phyloP scores from a whole-genome alignment of 2,329 filamentous ascomycete species.

The Aurifilum marmelostoma region DNA sequence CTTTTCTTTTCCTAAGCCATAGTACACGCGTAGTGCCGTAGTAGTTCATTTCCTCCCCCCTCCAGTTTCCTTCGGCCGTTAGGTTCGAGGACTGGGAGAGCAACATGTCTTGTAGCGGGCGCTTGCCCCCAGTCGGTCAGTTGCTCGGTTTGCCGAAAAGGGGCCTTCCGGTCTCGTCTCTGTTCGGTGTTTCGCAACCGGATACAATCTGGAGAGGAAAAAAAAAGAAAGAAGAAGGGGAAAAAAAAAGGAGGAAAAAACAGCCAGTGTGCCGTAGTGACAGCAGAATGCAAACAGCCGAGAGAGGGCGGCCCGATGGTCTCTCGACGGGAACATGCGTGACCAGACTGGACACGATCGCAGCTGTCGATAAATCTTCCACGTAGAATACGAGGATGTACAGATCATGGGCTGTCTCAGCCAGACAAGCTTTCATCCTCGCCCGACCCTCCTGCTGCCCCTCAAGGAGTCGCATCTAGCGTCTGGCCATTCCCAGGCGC shows the following conservation, averaged over 20 bases:
- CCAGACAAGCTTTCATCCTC: not conserved
- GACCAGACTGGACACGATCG: not conserved
- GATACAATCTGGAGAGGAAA: not conserved
- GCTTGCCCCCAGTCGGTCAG: not conserved
- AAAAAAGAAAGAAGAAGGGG: too few species aligned
- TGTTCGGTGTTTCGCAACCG: slow-evolving; percentile 15
- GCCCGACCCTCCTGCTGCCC: not conserved
- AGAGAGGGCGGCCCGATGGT: not conserved
- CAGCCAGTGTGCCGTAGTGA: slow-evolving; percentile 9
- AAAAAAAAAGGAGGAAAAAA: too few species aligned
- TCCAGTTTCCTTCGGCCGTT: slow-evolving; percentile 12
- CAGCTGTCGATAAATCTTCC: not conserved
- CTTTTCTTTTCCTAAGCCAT: not conserved
- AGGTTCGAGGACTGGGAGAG: slow-evolving; percentile 2
- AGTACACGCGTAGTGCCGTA: not conserved
- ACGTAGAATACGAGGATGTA: not conserved
- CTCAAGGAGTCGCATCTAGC: not conserved
- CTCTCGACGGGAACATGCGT: not conserved
- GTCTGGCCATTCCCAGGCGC: not conserved
- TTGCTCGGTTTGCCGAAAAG: slow-evolving; percentile 20
- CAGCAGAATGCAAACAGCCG: slow-evolving; percentile 21
- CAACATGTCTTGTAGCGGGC: slow-evolving; percentile 1
- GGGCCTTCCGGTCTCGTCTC: slow-evolving; percentile 13
- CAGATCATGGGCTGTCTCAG: not conserved
- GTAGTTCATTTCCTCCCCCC: not conserved